Base-by-base conservation (phyloP, 192 early-diverging fungal species). In the Pilobolus umbonatus region DNA sequence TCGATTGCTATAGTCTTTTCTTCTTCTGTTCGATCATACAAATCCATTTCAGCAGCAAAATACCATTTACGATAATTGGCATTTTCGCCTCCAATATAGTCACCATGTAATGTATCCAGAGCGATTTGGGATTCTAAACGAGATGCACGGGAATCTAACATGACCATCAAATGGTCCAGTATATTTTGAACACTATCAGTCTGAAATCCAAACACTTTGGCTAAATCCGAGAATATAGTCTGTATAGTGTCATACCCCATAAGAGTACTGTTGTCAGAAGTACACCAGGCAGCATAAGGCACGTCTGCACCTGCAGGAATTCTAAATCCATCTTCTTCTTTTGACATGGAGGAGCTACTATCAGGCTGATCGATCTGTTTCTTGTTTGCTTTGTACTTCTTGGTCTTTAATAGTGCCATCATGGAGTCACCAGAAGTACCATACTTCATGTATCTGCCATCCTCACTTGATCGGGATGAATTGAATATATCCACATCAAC, bases 1-100 rank as follows among this genome's bases (percentile, higher is more conserved):
- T 52, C 44, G 25, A 44, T 44, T 46, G 81, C 76, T 29, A 40
- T 17, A 10, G n/a, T 7, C 35, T 59, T 39, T 19, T 46, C 55
- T 21, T 59, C 47, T 12, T 31, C 25, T 31, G 32, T 46, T 34
- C 42, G 35, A 5, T 61, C 49, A 22, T 65, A 57, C 53, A 80
- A 65, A 56, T 87, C 82, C 22, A 86, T 68, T 59, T 85, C 81
- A 8, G 87, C 79, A 26, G 85, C 85, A 72, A 91, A 89, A 71
- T 84, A 91, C 89, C 89, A 91, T 52, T 83, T 85, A 21, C 87
- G 79, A 66, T 89, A 91, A 75, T 91, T 91, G 55, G 87, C 82
- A 50, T 87, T 72, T 61, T 86, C 85, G 36, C 89, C 89, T 50
- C 87, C 89, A 62, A 91, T 82, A 55, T 85, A 88, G 61, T 91